phyloP scores from a whole-genome alignment of 768 basidiomycete genomes.

The Leucosporidium yakuticum region DNA sequence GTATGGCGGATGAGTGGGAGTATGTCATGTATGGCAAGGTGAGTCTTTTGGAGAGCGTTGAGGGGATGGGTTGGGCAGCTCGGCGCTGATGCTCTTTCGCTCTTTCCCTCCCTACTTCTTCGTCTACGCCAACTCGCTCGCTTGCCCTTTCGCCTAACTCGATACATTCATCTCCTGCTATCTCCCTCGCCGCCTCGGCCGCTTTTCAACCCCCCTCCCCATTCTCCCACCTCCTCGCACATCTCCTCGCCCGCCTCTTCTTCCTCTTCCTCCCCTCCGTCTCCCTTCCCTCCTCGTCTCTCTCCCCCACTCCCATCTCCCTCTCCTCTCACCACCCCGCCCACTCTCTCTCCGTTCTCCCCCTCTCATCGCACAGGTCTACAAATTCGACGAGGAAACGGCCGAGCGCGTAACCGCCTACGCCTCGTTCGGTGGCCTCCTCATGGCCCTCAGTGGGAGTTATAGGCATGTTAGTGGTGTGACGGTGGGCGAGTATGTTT shows the following conservation, averaged over 20 bases:
- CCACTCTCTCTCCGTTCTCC: too few species aligned
- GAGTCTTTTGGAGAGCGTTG: constrained; percentile 22
- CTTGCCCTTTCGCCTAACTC: too few species aligned
- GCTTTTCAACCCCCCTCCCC: not conserved
- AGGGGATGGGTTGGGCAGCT: too few species aligned
- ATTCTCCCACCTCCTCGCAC: not conserved
- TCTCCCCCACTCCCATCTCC: not conserved
- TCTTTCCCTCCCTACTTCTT: too few species aligned
- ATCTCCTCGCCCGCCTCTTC: not conserved
- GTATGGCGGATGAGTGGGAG: constrained; percentile 89
- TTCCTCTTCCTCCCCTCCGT: not conserved
- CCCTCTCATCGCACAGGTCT: constrained; percentile 56
- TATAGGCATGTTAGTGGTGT: constrained; percentile 87
- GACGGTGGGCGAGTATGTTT: constrained; percentile 88
- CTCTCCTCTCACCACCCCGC: not conserved
- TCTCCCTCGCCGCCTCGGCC: too few species aligned
- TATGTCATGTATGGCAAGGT: constrained; percentile 99
- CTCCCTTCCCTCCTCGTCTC: not conserved
- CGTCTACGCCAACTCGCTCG: too few species aligned
- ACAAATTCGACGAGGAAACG: constrained; percentile 86
- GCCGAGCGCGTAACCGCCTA: constrained; percentile 87
- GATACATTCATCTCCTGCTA: too few species aligned
- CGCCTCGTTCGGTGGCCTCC: constrained; percentile 88
- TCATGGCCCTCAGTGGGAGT: constrained; percentile 88
- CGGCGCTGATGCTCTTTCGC: too few species aligned